Base-by-base conservation (phyloP, 768 basidiomycete species). In the Mycena capillaripes region DNA sequence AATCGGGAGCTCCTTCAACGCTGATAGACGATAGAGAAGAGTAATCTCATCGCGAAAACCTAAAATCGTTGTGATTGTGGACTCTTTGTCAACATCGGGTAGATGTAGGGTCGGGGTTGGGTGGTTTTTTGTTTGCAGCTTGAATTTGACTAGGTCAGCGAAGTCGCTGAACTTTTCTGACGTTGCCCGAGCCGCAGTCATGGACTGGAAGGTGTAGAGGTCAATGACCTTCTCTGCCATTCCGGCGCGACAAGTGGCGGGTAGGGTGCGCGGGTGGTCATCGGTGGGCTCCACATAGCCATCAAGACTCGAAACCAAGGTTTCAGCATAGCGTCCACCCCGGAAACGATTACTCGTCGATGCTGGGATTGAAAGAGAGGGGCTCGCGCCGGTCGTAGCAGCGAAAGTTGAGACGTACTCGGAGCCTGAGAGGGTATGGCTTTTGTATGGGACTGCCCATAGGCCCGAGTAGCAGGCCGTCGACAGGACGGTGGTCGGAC, bases 391-490 rank as follows among this genome's bases (percentile, higher is more conserved):
- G 4, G 42, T 61, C 16, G 59, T 44, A 2, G 56, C 56, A 17
- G 32, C n/a, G 34, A 58, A 58, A 3, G 56, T 34, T 16, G 56
- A 14, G 4, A 38, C 32, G 3, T n/a, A 5, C 3, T n/a, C 36
- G 34, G 34, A 42, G 16, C 10, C 3, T 32, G 34, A 38, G 19
- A 21, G 11, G 34, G 32, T 2, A 12, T 17, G 19, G 9, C 21
- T 36, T 7, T 3, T 32, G 42, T 61, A 61, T 16, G 59, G 59
- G 27, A 61, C 12, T 29, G 59, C 59, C 59, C 59, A 61, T 30
- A 61, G 16, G 25, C 59, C 59, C 17, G 59, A 61, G 42, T 17
- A 30, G 42, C 59, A 61, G 1, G 59, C 59, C 1, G 44, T 61
- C 4, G 42, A 30, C 25, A 61, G 11, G 25, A 61, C 30, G 2